Base-by-base conservation (phyloP, 2,329 filamentous ascomycete species). In the Cladophialophora psammophila region DNA sequence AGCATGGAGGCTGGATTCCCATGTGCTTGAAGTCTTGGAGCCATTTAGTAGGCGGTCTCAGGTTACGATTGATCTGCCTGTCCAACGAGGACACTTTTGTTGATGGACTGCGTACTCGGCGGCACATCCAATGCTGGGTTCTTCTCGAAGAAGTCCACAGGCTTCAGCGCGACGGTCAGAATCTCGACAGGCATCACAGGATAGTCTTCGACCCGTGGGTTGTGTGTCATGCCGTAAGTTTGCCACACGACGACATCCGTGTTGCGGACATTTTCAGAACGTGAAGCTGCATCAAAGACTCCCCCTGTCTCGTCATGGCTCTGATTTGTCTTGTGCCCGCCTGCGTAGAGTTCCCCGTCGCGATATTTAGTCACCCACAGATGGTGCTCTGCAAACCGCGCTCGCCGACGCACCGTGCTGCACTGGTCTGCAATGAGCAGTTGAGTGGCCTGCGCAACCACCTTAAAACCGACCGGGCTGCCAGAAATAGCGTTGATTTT, bases 251-350 rank as follows among this genome's bases (percentile, higher is more conserved):
- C 79, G 5, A 82, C 77, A 68, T 82, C 80, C 5, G 78, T 75
- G 65, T 81, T 77, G 1, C 73, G 70, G 2, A 81, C 78, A 13
- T 45, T 57, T 9, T 59, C 61, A 7, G 70, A 63, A 5, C 77
- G 75, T 6, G 8, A 13, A n/a, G 35, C 35, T 15, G 34, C 9
- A 3, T 13, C 38, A 76, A 74, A 0, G 75, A 73, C 66, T 74
- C 74, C 52, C 75, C 13, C 76, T 72, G 5, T 76, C 72, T 42
- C 83, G 78, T 52, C 80, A 73, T 18, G 81, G 77, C 53, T 78
- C 79, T 87, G 85, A 64, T 86, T 81, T 0, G 85, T 87, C 70
- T 85, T 85, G 38, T 82, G 80, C 0, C 85, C 85, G 13, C 81
- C 83, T 0, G 85, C 81, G 67, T 82, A 87, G 1, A 85, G 75